Evolutionary conservation across 164 flowering plant species (phyloP).

Genomic region (Tinospora cordifolia): DNA sequence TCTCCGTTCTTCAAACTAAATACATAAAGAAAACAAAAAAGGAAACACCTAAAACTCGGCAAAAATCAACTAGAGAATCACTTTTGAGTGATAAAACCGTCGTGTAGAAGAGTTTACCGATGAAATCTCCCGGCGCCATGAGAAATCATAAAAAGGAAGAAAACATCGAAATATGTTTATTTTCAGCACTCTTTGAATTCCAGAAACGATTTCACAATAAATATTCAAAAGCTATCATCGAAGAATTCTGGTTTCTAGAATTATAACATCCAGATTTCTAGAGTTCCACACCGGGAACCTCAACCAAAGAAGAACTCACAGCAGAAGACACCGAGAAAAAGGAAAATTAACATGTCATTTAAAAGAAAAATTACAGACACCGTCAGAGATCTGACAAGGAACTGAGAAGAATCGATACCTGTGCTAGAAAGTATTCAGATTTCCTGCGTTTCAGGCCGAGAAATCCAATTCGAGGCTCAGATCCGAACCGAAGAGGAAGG

Average conservation of each 20-base stretch:
- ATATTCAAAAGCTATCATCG: not conserved
- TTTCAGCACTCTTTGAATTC: too few relatives aligned
- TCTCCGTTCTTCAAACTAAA: not conserved
- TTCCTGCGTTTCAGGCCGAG: not conserved
- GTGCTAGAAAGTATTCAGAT: not conserved
- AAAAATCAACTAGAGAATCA: not conserved
- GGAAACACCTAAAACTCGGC: not conserved
- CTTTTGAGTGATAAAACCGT: not conserved
- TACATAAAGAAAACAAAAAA: not conserved
- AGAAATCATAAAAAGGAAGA: not conserved
- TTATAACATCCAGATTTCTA: not conserved
- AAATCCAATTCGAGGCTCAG: not conserved
- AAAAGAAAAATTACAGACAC: not conserved
- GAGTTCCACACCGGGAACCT: not conserved
- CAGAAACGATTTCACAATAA: not conserved
- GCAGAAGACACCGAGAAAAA: not conserved
- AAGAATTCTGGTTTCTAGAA: too few relatives aligned
- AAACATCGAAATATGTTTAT: not conserved
- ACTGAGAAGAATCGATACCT: slow-evolving; percentile 9
- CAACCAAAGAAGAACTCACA: not conserved
- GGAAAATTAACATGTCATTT: not conserved
- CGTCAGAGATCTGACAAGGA: slow-evolving; percentile 9
- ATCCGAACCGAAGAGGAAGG: not conserved
- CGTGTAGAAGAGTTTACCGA: not conserved
- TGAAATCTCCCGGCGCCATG: not conserved